These are phyloP conservation scores for Gentiana straminea DNA, from an alignment of 257 asterid species.

Conservation along the genomic window DNA sequence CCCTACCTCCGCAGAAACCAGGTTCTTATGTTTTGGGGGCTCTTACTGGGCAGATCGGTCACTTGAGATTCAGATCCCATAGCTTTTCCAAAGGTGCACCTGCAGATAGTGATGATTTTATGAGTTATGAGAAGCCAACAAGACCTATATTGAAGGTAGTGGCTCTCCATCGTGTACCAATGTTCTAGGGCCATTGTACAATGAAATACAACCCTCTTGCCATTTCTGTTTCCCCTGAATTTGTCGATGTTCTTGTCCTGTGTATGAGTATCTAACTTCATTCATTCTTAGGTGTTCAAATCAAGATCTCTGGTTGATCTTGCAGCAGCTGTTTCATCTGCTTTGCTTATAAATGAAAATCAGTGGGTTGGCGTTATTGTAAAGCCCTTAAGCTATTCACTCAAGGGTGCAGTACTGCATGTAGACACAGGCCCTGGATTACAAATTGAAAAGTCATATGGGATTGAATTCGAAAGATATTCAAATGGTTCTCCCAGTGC, in stretches of 20 bases:
- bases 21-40: conserved; percentile 96
- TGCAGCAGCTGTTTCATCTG: conserved; percentile 90
- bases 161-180: conserved; percentile 3
- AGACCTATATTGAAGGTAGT: conserved; percentile 92
- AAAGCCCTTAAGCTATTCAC: conserved; percentile 73
- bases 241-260: not conserved
- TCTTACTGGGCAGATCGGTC: conserved; percentile 96
- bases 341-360: conserved; percentile 83
- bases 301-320: conserved; percentile 97
- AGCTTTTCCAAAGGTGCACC: conserved; percentile 94
- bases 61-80: conserved; percentile 94
- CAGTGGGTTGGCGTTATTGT: conserved; percentile 93
- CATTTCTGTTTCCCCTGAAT: too few relatives aligned
- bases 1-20: conserved; percentile 91
- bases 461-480: conserved; percentile 77
- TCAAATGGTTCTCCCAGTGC: conserved; percentile 22
- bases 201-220: too few relatives aligned
- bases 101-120: conserved; percentile 86
- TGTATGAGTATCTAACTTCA: not conserved
- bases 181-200: not conserved
- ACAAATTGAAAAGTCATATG: conserved; percentile 55
- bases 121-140: conserved; percentile 96
- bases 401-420: conserved; percentile 79
- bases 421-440: conserved; percentile 96
- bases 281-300: conserved; percentile 54